Conservation (phyloP, 2,329 filamentous ascomycete genomes). For the Cladosporium sp. region DNA sequence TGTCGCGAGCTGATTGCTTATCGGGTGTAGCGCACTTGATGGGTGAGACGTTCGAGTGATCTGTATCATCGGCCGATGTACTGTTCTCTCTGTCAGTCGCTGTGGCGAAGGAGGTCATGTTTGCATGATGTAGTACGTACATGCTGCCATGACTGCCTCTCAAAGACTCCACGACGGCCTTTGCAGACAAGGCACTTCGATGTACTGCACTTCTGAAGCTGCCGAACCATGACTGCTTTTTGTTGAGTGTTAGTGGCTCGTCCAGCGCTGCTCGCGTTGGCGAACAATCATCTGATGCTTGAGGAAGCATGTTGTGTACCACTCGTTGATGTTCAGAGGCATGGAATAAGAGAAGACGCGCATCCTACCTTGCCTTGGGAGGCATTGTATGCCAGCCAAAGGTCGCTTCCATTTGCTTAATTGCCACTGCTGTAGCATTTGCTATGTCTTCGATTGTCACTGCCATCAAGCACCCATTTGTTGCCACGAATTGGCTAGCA, state of each 20-base stretch:
- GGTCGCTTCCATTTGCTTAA: background rate
- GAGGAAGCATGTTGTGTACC: slow-evolving; percentile 9
- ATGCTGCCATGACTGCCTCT: slow-evolving; percentile 5
- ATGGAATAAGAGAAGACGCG: background rate
- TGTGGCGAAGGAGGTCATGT: background rate
- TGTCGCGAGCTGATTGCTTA: background rate
- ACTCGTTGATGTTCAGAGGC: background rate
- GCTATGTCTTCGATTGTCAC: background rate
- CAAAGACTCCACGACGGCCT: slow-evolving; percentile 19
- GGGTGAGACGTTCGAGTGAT: background rate
- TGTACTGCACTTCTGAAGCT: slow-evolving; percentile 18
- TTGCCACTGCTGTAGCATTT: background rate
- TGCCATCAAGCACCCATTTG: background rate
- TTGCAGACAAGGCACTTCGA: slow-evolving; percentile 20
- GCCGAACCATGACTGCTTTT: slow-evolving; percentile 22
- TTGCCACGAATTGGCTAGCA: background rate
- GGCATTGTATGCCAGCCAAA: background rate
- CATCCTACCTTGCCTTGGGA: background rate
- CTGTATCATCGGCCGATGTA: background rate
- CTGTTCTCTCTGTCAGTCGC: background rate
- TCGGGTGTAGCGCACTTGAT: background rate
- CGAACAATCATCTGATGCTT: slow-evolving; percentile 4
- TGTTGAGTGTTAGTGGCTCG: slow-evolving; percentile 18
- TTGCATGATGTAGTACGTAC: background rate
- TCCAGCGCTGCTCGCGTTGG: slow-evolving; percentile 6